These are phyloP conservation scores for Waitea zeae DNA, from an alignment of 1,284 basidiomycete genomes.

Conservation along the genomic window DNA sequence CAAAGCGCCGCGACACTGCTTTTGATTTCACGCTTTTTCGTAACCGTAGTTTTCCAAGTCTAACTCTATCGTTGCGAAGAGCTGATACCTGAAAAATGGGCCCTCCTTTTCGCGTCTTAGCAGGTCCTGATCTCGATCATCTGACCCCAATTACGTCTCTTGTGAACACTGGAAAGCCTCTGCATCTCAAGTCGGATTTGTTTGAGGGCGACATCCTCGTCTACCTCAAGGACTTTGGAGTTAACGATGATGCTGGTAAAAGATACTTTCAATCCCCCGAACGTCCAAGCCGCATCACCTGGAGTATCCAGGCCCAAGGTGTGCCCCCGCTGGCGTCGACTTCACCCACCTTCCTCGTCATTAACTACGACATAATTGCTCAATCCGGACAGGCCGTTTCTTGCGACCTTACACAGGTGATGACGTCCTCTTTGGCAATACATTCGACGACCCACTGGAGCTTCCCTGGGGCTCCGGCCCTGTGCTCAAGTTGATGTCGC, in stretches of 20 bases:
- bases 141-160: conserved; percentile 29
- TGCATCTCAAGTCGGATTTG: conserved; percentile 33
- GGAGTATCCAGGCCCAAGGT: conserved; percentile 80
- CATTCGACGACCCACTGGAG: conserved; percentile 54
- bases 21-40: too few relatives aligned
- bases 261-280: conserved; percentile 50
- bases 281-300: conserved; percentile 56
- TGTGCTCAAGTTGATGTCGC: conserved; percentile 76
- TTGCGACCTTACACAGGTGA: conserved; percentile 47
- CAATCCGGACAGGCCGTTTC: conserved; percentile 42
- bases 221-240: conserved; percentile 53
- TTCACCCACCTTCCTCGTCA: conserved; percentile 2
- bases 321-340: too few relatives aligned
- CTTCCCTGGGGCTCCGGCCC: conserved; percentile 79
- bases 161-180: conserved; percentile 43
- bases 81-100: too few relatives aligned
- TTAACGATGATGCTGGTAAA: conserved; percentile 26
- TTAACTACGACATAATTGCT: neutral
- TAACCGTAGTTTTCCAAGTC: too few relatives aligned
- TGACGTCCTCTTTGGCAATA: conserved; percentile 81
- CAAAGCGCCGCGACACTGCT: too few relatives aligned
- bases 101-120: conserved; percentile 54
- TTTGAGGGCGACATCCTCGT: conserved; percentile 66
- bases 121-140: conserved; percentile 34
- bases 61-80: too few relatives aligned